A percentile compares a stretch with the other conserved stretches of the same genome.
These are phyloP conservation scores for Phlyctochytrium arcticum DNA, from an alignment of 192 early-diverging fungal genomes.

Conservation along the genomic window DNA sequence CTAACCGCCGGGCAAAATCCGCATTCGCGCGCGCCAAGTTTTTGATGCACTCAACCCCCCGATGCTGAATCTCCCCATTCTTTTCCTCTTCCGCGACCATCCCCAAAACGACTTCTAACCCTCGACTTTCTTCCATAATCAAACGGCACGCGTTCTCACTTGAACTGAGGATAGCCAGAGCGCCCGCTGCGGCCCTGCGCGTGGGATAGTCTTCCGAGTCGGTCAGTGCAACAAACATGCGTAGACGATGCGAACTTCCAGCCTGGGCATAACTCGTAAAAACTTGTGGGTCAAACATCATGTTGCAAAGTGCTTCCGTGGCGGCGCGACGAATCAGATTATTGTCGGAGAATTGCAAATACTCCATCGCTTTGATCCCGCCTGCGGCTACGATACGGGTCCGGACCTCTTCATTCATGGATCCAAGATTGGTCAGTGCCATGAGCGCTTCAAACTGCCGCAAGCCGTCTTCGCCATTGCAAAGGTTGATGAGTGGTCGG, in stretches of 20 bases:
- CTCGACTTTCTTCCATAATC: conserved; percentile 51
- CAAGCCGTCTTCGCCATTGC: conserved; percentile 54
- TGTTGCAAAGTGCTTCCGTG: conserved; percentile 89
- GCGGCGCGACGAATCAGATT: conserved; percentile 78
- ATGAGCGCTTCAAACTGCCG: conserved; percentile 86
- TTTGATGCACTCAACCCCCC: conserved; percentile 69
- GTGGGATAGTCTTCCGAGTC: conserved; percentile 86
- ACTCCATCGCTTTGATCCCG: conserved; percentile 71
- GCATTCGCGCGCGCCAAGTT: conserved; percentile 52
- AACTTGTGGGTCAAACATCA: conserved; percentile 79
- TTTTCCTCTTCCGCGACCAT: conserved; percentile 48
- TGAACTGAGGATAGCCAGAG: conserved; percentile 74
- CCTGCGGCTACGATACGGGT: conserved; percentile 50
- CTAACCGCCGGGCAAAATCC: conserved; percentile 44
- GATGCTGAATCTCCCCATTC: conserved; percentile 61
- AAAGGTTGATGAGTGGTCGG: conserved; percentile 62
- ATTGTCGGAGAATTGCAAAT: conserved; percentile 76
- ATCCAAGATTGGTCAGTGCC: conserved; percentile 89
- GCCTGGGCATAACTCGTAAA: conserved; percentile 69
- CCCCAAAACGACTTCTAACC: conserved; percentile 45
- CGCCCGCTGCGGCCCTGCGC: conserved; percentile 77
- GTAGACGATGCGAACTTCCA: conserved; percentile 49
- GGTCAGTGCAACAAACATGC: conserved; percentile 77
- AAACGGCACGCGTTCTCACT: conserved; percentile 50
- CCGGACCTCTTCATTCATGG: conserved; percentile 66